These are phyloP conservation scores for Astrocystis sublimbata DNA, from an alignment of 495 filamentous ascomycete species.

Conservation along the genomic window DNA sequence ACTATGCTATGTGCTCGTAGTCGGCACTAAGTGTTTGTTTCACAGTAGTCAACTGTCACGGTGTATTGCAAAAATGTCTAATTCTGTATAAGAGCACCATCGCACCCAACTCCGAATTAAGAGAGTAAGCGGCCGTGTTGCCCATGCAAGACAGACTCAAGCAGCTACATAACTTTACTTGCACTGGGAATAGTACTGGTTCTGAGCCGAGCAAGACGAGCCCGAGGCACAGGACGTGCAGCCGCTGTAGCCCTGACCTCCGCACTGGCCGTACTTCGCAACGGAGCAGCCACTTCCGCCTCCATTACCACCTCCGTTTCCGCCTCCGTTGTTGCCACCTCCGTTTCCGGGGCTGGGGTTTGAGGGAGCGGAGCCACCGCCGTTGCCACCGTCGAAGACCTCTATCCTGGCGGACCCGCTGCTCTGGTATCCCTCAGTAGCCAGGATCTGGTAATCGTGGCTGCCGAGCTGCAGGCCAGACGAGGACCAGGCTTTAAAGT, in stretches of 20 bases:
- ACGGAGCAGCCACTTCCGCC: slow-evolving; percentile 6
- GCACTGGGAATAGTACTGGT: slow-evolving; percentile 51
- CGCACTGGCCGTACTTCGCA: slow-evolving; percentile 47
- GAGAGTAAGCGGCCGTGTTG: not conserved
- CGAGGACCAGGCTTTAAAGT: slow-evolving; percentile 63
- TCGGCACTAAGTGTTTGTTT: too few relatives aligned
- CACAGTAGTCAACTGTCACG: too few relatives aligned
- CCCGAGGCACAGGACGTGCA: slow-evolving; percentile 43
- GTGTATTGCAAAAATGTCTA: too few relatives aligned
- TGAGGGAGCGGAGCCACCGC: not conserved
- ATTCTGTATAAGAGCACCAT: not conserved
- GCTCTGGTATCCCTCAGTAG: slow-evolving; percentile 56
- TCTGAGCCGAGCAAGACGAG: slow-evolving; percentile 44
- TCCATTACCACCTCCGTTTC: not conserved
- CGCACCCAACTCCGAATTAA: too few relatives aligned
- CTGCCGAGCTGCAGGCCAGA: slow-evolving; percentile 53
- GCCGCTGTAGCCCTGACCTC: slow-evolving; percentile 47
- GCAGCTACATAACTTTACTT: slow-evolving; percentile 20
- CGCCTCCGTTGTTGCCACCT: not conserved
- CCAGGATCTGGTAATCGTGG: slow-evolving; percentile 63
- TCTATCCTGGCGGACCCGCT: slow-evolving; percentile 43
- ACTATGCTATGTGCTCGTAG: too few relatives aligned
- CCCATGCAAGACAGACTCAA: not conserved
- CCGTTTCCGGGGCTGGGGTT: not conserved
- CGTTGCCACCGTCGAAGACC: slow-evolving; percentile 25